Base-by-base conservation (phyloP, 495 filamentous ascomycete genomes). In the Xylaria bambusicola region DNA sequence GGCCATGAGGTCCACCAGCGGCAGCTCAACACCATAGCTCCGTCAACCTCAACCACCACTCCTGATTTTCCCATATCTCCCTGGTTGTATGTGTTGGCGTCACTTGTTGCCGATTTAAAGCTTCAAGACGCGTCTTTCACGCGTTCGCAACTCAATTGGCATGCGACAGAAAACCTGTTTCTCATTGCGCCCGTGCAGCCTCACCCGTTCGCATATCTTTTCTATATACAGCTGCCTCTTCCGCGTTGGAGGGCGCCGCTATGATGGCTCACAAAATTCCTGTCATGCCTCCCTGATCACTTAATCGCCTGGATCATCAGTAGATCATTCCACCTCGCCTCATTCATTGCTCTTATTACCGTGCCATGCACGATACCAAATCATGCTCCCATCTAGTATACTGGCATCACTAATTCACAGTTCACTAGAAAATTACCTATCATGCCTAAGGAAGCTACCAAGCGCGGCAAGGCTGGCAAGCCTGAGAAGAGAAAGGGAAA, bases 361-460 rank as follows among this genome's bases (percentile, higher is more conserved):
- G n/a, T 54, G 21, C 56, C 51, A n/a, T 52, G 26, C n/a, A 55
- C 21, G 21, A 0, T 0, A 5, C 10, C 26, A 58, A 46, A n/a
- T 7, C n/a, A 26, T 8, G 15, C 29, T 33, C 10, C 10, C 29
- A 33, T 10, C 29, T 33, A 33, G 5, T 33, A 10, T 10, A 33
- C 29, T 10, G 10, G 29, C n/a, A 10, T 33, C 29, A 10, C 29
- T 33, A 10, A 33, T 33, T 33, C n/a, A 10, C 29, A 33, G 29
- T 33, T 33, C 29, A 33, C 5, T 33, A 33, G 29, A 33, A 5
- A 33, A 5, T 10, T 5, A 51, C 8, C 35, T 68, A 75, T n/a
- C 29, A 77, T 77, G 75, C 74, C 76, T 59, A 78, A 80, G 75
- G 77, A 78, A 61, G 64, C 74, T 44, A 73, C 74, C 67, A 81